Conservation (phyloP, 352 stramenopile genomes). For the Globisporangium heterothallicum region DNA sequence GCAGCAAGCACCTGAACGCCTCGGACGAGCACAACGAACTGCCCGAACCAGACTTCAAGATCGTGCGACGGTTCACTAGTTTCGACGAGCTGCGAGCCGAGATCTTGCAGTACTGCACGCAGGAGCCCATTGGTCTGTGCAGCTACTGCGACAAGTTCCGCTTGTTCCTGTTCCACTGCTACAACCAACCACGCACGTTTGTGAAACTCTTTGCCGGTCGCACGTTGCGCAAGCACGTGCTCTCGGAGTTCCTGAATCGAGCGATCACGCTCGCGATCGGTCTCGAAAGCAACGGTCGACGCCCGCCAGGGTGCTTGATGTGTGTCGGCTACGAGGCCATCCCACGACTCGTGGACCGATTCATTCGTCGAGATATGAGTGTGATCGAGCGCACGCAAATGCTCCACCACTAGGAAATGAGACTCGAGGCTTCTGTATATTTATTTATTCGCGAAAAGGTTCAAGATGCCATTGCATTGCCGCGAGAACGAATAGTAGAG, state of each 20-base stretch:
- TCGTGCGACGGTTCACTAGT: constrained; percentile 23
- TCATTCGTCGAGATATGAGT: constrained; percentile 17
- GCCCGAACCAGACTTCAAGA: constrained; percentile 18
- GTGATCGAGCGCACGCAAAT: constrained; percentile 6
- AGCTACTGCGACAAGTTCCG: constrained; percentile 25
- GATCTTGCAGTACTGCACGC: constrained; percentile 18
- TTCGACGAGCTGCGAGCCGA: constrained; percentile 22
- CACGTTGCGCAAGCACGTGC: constrained; percentile 1
- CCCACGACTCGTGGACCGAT: constrained; percentile 23
- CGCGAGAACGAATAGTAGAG: too few relatives aligned
- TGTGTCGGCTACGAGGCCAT: constrained; percentile 24
- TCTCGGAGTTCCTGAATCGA: constrained; percentile 4
- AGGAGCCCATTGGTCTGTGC: constrained; percentile 18
- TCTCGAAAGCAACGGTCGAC: constrained; percentile 16
- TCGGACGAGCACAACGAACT: background rate
- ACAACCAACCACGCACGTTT: constrained; percentile 8
- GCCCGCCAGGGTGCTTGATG: constrained; percentile 8
- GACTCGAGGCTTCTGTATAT: background rate
- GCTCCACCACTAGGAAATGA: background rate
- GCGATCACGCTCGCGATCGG: constrained; percentile 23
- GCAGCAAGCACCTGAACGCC: background rate
- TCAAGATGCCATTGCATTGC: too few relatives aligned
- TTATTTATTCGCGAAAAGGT: background rate
- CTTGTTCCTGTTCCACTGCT: constrained; percentile 26
- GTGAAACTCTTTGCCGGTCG: constrained; percentile 1